phyloP scores from a whole-genome alignment of 176 grass and related monocot genomes.

The Triticum dicoccoides region DNA sequence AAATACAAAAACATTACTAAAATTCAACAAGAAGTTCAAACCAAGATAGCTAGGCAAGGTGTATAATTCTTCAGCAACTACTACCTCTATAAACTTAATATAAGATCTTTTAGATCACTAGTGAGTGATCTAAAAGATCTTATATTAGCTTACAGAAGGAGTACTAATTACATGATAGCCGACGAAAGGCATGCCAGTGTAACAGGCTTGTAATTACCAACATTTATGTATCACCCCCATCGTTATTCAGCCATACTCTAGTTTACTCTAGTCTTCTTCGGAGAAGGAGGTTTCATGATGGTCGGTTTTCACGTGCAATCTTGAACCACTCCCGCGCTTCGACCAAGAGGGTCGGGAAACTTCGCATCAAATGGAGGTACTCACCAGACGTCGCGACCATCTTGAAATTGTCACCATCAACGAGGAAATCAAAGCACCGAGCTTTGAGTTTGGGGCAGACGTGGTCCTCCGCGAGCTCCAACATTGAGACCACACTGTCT shows the following conservation, averaged over 20 bases:
- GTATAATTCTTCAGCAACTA: background rate
- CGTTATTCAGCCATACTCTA: background rate
- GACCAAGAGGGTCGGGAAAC: background rate
- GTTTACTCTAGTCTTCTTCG: background rate
- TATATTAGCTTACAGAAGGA: too few relatives aligned
- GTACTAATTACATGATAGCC: too few relatives aligned
- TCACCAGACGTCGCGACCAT: background rate
- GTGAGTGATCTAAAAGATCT: too few relatives aligned
- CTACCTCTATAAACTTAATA: background rate
- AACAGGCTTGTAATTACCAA: too few relatives aligned
- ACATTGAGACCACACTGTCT: background rate
- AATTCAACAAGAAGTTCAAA: background rate
- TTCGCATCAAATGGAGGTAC: background rate
- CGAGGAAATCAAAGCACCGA: constrained; percentile 14
- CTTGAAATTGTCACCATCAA: background rate
- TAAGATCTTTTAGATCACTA: too few relatives aligned
- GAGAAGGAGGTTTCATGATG: background rate
- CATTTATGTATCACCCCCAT: background rate
- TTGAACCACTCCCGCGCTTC: background rate
- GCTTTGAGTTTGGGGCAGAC: background rate
- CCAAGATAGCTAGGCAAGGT: background rate
- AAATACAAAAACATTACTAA: background rate
- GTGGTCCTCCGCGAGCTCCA: background rate
- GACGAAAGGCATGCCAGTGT: background rate
- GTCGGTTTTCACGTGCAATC: background rate